Percentiles rank a stretch among this genome's conserved stretches.
These are phyloP conservation scores for Aspergillus neoniger DNA, from an alignment of 2,329 filamentous ascomycete species.

Conservation along the genomic window DNA sequence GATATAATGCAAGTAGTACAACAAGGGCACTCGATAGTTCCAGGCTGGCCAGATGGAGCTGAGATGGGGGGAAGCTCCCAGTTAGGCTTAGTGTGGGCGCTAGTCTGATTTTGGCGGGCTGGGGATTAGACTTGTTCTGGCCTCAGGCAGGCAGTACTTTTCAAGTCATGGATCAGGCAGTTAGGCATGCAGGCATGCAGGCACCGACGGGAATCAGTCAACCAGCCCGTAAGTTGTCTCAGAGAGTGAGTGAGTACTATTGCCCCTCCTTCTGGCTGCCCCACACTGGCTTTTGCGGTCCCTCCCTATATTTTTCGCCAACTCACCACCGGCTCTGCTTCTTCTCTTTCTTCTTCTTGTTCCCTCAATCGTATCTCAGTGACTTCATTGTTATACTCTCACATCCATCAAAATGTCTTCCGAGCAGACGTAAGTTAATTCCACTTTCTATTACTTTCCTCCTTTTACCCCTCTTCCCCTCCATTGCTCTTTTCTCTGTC, in stretches of 20 bases:
- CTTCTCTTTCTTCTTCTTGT: constrained; percentile 24
- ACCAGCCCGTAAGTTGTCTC: too few species aligned
- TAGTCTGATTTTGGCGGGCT: constrained; percentile 13
- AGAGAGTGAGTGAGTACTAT: neutral
- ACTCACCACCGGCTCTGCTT: constrained; percentile 25
- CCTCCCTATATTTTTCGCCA: constrained; percentile 29
- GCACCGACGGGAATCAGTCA: neutral
- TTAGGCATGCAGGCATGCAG: constrained; percentile 25
- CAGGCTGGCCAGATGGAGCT: constrained; percentile 36
- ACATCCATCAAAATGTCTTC: constrained; percentile 64
- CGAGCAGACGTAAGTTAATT: constrained; percentile 79
- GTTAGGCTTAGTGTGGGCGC: constrained; percentile 15
- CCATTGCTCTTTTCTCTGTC: neutral
- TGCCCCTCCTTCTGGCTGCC: constrained; percentile 22
- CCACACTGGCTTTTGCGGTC: constrained; percentile 21
- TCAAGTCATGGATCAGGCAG: constrained; percentile 1
- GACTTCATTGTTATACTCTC: constrained; percentile 20
- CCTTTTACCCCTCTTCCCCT: neutral
- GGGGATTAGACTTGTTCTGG: constrained; percentile 20
- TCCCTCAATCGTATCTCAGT: constrained; percentile 23
- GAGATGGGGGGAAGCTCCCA: constrained; percentile 29
- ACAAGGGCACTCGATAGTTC: constrained; percentile 21
- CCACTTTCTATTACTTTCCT: constrained; percentile 9
- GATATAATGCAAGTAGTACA: neutral
- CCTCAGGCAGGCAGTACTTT: constrained; percentile 20